Base-by-base conservation (phyloP, 306 rosid species). In the Pterocarpus macrocarpus region DNA sequence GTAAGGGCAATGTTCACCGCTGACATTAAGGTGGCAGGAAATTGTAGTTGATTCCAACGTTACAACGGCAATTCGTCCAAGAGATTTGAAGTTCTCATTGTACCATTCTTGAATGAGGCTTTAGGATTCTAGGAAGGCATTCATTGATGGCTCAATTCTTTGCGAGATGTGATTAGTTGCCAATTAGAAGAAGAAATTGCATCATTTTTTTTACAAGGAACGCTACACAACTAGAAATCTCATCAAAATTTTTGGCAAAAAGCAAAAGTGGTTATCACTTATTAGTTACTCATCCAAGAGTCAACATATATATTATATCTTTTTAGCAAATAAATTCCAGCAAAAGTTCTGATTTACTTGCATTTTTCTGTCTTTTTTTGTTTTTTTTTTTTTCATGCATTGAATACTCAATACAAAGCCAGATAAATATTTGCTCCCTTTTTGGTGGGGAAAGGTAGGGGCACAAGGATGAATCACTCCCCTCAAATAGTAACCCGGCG, bases 1-100 rank as follows among this genome's bases (percentile, higher is more conserved):
- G 85, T 90, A 32, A 44, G 77, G 53, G 89, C 90, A 49, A 30
- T 79, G 52, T 88, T 90, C 80, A 80, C 30, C 4, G 88, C 83
- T 33, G 87, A 88, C 17, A 36, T 82, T 67, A 65, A 73, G 75
- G 79, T 79, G 11, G 64, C 52, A 34, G 43, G 50, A 83, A 65
- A 52, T 50, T 14, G 49, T 52, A 68, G 3, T 57, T 75, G 78
- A 79, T 39, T 64, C 50, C 68, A 64, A 68, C 1, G 12, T 53
- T 73, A 33, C 52, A 10, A 5, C 58, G 64, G 80, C 65, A 64
- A 64, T 64, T 75, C 74, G 61, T 83, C 83, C 87, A 76, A 83
- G 59, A 83, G 82, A 86, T 64, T 79, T 80, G 70, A 74, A 49
- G 53, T 30, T 79, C 66, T 36, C 33, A 44, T 32, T 16, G 3